A percentile compares a stretch with the other conserved stretches of the same genome.
phyloP scores from a whole-genome alignment of 2,329 filamentous ascomycete genomes.

The Tolypocladium amazonense region DNA sequence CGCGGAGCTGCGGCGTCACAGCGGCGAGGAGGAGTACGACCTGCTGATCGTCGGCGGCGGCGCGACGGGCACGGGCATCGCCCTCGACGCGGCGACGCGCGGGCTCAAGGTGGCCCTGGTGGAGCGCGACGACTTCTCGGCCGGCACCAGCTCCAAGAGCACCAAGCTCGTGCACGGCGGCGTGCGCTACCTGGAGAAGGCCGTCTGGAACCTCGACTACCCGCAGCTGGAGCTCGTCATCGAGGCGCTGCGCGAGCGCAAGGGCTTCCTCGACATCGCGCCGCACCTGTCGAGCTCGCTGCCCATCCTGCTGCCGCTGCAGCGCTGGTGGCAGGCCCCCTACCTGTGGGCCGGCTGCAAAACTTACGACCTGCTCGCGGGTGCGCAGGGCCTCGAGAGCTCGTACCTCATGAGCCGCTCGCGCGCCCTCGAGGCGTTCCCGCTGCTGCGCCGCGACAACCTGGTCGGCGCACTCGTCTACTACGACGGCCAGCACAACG shows the following conservation, averaged over 20 bases:
- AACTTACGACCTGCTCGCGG: constrained; percentile 71
- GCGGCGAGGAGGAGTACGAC: constrained; percentile 46
- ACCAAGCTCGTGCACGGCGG: constrained; percentile 81
- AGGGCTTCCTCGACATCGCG: constrained; percentile 74
- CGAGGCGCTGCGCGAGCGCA: constrained; percentile 71
- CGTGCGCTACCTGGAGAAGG: constrained; percentile 78
- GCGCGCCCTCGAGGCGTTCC: constrained; percentile 68
- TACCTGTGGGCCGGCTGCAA: constrained; percentile 65
- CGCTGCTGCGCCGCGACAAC: constrained; percentile 64
- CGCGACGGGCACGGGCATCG: constrained; percentile 71
- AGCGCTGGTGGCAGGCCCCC: constrained; percentile 76
- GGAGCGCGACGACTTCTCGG: constrained; percentile 73
- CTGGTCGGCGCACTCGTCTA: constrained; percentile 73
- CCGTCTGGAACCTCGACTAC: constrained; percentile 76
- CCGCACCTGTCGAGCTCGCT: constrained; percentile 73
- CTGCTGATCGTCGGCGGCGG: constrained; percentile 70
- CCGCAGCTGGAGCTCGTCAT: constrained; percentile 72
- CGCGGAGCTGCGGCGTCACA: constrained; percentile 25
- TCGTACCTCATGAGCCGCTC: constrained; percentile 72
- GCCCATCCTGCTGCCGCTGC: constrained; percentile 72
- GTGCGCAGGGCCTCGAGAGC: constrained; percentile 71
- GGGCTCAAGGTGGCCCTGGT: constrained; percentile 72
- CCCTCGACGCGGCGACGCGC: constrained; percentile 68
- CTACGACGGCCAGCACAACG: constrained; percentile 81
- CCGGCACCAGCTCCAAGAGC: constrained; percentile 76